Evolutionary conservation across 2,329 filamentous ascomycete species (phyloP), one percentile per base, ranked within the genome.

Genomic region (Fusarium drepaniforme): DNA sequence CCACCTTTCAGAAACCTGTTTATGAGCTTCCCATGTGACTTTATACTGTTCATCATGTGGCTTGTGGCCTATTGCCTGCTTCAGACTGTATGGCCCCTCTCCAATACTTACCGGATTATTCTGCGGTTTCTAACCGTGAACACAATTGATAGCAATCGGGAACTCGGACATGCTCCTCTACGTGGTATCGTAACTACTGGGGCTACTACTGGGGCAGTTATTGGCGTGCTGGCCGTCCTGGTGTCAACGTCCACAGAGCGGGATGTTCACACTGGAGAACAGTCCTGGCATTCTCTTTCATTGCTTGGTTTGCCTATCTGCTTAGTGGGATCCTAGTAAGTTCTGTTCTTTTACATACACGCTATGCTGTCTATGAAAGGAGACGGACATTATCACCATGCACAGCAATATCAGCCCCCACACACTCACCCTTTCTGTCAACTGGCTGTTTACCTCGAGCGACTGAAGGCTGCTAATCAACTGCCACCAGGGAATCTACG

Each of bases 1-100:
- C 38, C 57, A 1, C 79, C 79, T 3, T 71, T 80, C 64, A 72
- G 71, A 18, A 25, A 56, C 28, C 70, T 78, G 2, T 79, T 78
- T 37, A 38, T 78, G 38, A 64, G 58, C 16, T 80, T 80, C 59
- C 78, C 79, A 3, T 62, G 79, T 8, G 79, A 80, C 66, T 76
- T 79, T 30, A 42, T 79, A 3, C 16, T 80, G 25, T 80, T 77
- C 35, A 46, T 80, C 28, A 77, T 77, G 75, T 80, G 79, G 79
- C 70, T 80, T 16, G 77, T 80, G 23, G 77, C 78, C 35, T 80
- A 74, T 57, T 75, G 66, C 51, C 67, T 80, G 3, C 74, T 80
- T n/a, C 59, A 74, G 23, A 71, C 74, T 3, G 78, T 79, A 71
- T 6, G 74, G 18, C 11, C 21, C 35, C 44, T 33, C 23, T 28